Base-by-base conservation (phyloP, 108 stramenopile species). In the Nitzschia sp. region DNA sequence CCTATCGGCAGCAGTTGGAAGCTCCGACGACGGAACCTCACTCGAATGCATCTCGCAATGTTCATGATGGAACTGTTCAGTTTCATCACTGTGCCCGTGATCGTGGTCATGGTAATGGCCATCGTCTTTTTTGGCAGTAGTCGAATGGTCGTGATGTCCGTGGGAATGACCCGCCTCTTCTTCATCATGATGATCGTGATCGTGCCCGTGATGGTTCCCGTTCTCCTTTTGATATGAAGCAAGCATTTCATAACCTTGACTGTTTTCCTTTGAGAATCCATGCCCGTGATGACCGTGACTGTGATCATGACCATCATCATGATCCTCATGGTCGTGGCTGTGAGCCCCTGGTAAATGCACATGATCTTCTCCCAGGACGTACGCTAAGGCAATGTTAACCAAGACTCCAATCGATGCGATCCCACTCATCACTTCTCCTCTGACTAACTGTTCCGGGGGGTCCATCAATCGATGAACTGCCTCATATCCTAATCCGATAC, bases 361-460 rank as follows among this genome's bases (percentile, higher is more conserved):
- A 74, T 94, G 93, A 42, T 94, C 82, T 53, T 67, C 83, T 33
- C 91, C 93, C 60, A 96, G 64, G 19, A 98, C 88, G 26, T 79
- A 67, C 0, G 95, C 94, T 46, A 98, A 69, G 38, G 76, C 80
- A 18, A 98, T 34, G 71, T 99, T 99, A n/a, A 97, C 92, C 4
- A 95, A 33, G 9, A 99, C 92, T 4, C 98, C 98, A 64, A 99
- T 85, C 28, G 70, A 47, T 0, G 97, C 98, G 45, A 97, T 82
- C 4, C 72, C 59, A 27, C 72, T 74, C 98, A 99, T 99, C 60
- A 98, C 26, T 35, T 75, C 79, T 56, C 97, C 98, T 68, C 98
- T 88, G 18, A 99, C 94, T 6, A 54, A 35, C 11, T 86, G 84
- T 1, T 70, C 84, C 13, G 47, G 57, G 36, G 47, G 58, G 28